Conservation (phyloP, 352 stramenopile species). For the Globisporangium paroecandrum region DNA sequence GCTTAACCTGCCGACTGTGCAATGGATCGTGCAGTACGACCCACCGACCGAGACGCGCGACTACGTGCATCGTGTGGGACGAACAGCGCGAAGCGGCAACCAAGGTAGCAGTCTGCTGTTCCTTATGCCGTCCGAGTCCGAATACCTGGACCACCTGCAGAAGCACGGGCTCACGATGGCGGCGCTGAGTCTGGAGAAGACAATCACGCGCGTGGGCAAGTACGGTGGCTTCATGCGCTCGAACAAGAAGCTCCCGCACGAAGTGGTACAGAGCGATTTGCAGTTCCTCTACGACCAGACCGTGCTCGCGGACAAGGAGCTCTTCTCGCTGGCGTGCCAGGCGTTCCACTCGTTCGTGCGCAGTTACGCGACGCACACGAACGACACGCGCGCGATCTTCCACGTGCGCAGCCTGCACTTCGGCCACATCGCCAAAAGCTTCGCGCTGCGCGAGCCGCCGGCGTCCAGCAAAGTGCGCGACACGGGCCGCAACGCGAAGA, state of each 20-base stretch:
- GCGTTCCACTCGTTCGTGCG: constrained; percentile 92
- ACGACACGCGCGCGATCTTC: constrained; percentile 90
- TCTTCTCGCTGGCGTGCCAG: constrained; percentile 84
- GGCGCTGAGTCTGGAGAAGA: constrained; percentile 85
- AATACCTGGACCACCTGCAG: constrained; percentile 93
- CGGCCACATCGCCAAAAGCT: constrained; percentile 92
- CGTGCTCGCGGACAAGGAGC: constrained; percentile 72
- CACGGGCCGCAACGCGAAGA: constrained; percentile 69
- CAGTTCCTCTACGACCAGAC: constrained; percentile 85
- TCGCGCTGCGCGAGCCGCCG: constrained; percentile 83
- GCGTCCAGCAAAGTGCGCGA: constrained; percentile 79
- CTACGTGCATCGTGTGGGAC: constrained; percentile 99
- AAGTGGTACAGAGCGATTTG: constrained; percentile 76
- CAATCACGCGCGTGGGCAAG: constrained; percentile 57
- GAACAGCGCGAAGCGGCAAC: constrained; percentile 98
- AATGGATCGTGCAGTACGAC: constrained; percentile 98
- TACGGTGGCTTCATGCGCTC: constrained; percentile 58
- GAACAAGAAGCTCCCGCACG: constrained; percentile 78
- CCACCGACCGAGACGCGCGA: constrained; percentile 97
- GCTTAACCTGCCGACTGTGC: constrained; percentile 97
- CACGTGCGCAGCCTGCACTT: constrained; percentile 92
- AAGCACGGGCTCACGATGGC: constrained; percentile 79
- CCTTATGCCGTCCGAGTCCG: constrained; percentile 94
- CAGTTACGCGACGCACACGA: constrained; percentile 91
- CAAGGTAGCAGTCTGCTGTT: constrained; percentile 95